Percentiles rank a stretch among this genome's conserved stretches.
Conservation (phyloP, 352 stramenopile genomes). For the Globisporangium lucens region DNA sequence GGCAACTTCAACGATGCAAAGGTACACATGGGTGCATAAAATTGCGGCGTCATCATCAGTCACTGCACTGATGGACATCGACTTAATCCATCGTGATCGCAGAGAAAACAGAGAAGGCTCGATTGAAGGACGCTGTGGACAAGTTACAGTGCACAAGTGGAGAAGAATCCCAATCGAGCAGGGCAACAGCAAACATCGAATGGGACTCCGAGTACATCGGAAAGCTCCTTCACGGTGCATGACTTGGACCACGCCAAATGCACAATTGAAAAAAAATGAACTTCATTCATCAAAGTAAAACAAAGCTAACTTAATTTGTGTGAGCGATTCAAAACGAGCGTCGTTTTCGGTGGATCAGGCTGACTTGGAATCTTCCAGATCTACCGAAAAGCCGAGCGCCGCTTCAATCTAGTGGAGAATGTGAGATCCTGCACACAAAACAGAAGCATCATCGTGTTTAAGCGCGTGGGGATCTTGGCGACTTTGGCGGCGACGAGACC, state of each 20-base stretch:
- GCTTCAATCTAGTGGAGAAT: slow-evolving; percentile 3
- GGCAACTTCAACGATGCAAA: slow-evolving; percentile 11
- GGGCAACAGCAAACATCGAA: neutral
- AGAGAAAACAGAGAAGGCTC: neutral
- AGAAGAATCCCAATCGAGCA: neutral
- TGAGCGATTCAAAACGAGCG: slow-evolving; percentile 5
- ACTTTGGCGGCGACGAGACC: slow-evolving; percentile 27
- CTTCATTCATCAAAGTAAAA: slow-evolving; percentile 41
- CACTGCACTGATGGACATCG: neutral
- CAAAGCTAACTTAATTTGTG: slow-evolving; percentile 40
- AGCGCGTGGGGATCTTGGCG: slow-evolving; percentile 13
- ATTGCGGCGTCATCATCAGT: neutral
- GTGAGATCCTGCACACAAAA: slow-evolving; percentile 10
- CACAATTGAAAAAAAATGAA: slow-evolving; percentile 13
- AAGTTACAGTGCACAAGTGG: neutral
- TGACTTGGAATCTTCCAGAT: neutral
- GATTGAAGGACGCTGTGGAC: neutral
- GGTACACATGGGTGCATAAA: slow-evolving; percentile 1
- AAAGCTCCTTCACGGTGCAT: neutral
- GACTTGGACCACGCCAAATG: neutral
- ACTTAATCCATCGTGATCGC: neutral
- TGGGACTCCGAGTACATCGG: slow-evolving; percentile 3
- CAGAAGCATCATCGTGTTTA: slow-evolving; percentile 11
- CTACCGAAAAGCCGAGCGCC: neutral
- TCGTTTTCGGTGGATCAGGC: neutral